Evolutionary conservation across 2,329 filamentous ascomycete species (phyloP), one percentile per base, ranked within the genome.

Genomic region (Tolypocladium tropicale): DNA sequence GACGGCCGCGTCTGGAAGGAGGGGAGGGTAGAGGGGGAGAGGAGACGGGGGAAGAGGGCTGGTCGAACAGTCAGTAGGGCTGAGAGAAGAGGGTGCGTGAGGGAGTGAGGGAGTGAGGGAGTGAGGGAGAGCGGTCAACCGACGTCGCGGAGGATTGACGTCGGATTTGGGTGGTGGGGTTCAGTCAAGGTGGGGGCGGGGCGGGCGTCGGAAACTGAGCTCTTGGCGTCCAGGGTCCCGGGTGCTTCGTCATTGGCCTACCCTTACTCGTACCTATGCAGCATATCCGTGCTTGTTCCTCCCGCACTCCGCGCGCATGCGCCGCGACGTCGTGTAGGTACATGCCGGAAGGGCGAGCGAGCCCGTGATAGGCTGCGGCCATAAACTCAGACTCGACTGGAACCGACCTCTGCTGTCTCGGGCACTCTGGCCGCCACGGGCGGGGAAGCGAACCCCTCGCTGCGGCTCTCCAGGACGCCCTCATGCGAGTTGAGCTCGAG

Each of bases 141-240:
- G 4, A 37, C 6, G 43, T 4, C 25, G 25, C 6, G 10, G 36
- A 28, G 36, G 23, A 32, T 23, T 53, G 52, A 53, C 52, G 52
- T 53, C 37, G 52, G 18, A 16, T 53, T 53, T 43, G 52, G 37
- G n/a, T 33, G 52, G 52, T 46, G 52, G 52, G 52, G 43, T 18
- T 6, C 28, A 12, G 32, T 18, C 16, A 28, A 33, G 16, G 36
- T 30, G 33, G 33, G 33, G 25, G 33, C 51, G 23, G 33, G 33
- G 21, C 32, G 6, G 34, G 37, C 37, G 23, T 10, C 33, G n/a
- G n/a, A n/a, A 33, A 18, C 30, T 10, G 23, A 37, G 32, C 30
- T 25, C 34, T 37, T 30, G 12, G 18, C 14, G 23, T 25, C 12
- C 34, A 33, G 34, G 34, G 34, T 28, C 9, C 23, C n/a, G n/a